Evolutionary conservation across 345 rosid genomes (phyloP).

Genomic region (Aurinia saxatilis): DNA sequence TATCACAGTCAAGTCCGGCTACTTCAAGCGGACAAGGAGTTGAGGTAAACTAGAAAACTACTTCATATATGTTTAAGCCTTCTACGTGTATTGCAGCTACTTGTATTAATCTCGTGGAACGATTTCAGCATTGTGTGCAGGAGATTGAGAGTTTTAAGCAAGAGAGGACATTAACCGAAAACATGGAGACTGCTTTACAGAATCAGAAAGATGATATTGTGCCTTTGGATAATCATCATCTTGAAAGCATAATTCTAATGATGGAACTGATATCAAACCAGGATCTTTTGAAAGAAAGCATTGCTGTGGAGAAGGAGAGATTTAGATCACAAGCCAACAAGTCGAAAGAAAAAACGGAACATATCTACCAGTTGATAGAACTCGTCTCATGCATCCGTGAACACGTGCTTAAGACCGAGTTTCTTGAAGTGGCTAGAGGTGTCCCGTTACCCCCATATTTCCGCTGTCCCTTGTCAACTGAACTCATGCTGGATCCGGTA

Average conservation of each 20-base stretch:
- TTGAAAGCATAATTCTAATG: conserved; percentile 43
- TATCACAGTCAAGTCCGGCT: conserved; percentile 40
- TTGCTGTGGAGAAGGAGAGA: conserved; percentile 82
- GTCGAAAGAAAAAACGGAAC: conserved; percentile 33
- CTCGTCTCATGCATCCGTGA: conserved; percentile 59
- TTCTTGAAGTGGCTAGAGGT: conserved; percentile 49
- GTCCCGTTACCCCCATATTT: conserved; percentile 64
- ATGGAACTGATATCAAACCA: conserved; percentile 53
- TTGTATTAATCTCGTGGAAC: conserved; percentile 25
- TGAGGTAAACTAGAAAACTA: conserved; percentile 41
- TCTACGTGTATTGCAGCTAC: conserved; percentile 2
- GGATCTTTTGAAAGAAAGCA: conserved; percentile 69
- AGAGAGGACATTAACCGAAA: conserved; percentile 30
- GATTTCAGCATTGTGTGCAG: conserved; percentile 55
- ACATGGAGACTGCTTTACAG: conserved; percentile 44
- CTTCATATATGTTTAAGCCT: background rate
- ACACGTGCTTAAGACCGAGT: conserved; percentile 52
- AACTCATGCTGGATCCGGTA: conserved; percentile 91
- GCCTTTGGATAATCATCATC: conserved; percentile 41
- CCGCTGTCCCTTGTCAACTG: conserved; percentile 81
- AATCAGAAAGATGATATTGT: conserved; percentile 40
- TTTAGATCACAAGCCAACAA: conserved; percentile 30
- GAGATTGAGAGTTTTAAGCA: conserved; percentile 51
- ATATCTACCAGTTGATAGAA: conserved; percentile 41
- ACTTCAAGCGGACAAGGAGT: conserved; percentile 40